Evolutionary conservation across 2,329 filamentous ascomycete species (phyloP).

Genomic region (Ophiostoma perfectum): DNA sequence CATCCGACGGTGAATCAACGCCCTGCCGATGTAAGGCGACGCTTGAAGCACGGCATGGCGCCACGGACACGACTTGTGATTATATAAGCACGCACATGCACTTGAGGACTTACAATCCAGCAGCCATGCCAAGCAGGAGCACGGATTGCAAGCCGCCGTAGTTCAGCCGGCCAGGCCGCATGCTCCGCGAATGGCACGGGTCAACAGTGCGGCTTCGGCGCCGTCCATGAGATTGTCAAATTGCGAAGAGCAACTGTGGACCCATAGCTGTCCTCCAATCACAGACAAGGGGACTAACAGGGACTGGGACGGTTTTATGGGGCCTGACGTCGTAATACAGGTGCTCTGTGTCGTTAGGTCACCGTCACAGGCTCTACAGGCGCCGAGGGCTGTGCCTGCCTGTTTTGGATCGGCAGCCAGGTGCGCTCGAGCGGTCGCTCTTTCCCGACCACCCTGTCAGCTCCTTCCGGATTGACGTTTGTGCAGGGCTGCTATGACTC

Average conservation of each 20-base stretch:
- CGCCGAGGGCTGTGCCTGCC: neutral
- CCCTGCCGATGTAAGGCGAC: no score
- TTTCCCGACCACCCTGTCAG: neutral
- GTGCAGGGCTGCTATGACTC: neutral
- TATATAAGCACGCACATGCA: neutral
- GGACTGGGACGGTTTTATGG: neutral
- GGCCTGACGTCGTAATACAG: constrained; percentile 7
- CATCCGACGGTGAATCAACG: no score
- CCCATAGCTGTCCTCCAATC: neutral
- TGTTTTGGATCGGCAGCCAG: neutral
- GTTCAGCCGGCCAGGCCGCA: neutral
- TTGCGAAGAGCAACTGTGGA: neutral
- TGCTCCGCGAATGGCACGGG: neutral
- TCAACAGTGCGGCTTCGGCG: constrained; percentile 8
- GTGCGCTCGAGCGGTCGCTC: neutral
- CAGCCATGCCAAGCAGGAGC: neutral
- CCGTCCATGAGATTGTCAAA: neutral
- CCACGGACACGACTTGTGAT: no score
- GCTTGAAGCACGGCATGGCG: no score
- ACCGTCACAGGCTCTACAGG: neutral
- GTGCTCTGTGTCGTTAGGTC: neutral
- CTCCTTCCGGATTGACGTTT: neutral
- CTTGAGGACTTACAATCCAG: neutral
- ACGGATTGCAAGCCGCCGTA: neutral
- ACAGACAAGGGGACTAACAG: neutral